These are phyloP conservation scores for Sugiyamaella chiloensis DNA, from an alignment of 805 yeast species.

Conservation along the genomic window DNA sequence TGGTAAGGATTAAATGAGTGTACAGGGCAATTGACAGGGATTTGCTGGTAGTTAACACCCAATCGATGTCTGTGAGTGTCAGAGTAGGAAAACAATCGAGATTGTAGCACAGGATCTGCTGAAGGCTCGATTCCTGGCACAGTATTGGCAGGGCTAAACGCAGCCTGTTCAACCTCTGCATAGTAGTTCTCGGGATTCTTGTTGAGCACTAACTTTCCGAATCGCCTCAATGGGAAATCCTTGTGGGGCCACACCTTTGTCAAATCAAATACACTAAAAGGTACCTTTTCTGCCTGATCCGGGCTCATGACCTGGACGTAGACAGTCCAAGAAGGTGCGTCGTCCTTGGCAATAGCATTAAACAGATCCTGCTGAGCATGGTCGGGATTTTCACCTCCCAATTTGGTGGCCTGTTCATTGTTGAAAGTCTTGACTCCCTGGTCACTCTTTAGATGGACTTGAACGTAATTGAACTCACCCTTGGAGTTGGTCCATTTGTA, in stretches of 20 bases:
- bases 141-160: conserved; percentile 69
- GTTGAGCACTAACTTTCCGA: conserved; percentile 54
- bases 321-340: conserved; percentile 49
- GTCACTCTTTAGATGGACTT: conserved; percentile 51
- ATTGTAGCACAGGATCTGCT: conserved; percentile 74
- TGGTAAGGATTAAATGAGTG: conserved; percentile 42
- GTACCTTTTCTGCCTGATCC: conserved; percentile 50
- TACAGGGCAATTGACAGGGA: conserved; percentile 67
- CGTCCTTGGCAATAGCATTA: conserved; percentile 46
- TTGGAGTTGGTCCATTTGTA: conserved; percentile 53
- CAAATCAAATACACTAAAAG: conserved; percentile 49
- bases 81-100: conserved; percentile 70
- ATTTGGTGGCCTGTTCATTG: conserved; percentile 45
- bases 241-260: conserved; percentile 59
- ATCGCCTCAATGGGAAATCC: conserved; percentile 52
- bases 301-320: conserved; percentile 60
- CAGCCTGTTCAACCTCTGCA: conserved; percentile 52
- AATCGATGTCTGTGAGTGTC: conserved; percentile 77
- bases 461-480: conserved; percentile 52
- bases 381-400: conserved; percentile 52
- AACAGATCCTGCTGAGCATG: conserved; percentile 44
- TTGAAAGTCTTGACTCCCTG: conserved; percentile 47
- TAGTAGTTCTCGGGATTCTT: conserved; percentile 56
- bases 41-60: conserved; percentile 63
- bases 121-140: conserved; percentile 75